Evolutionary conservation across 2,329 filamentous ascomycete species (phyloP).

Genomic region (Sphaerulina populicola): DNA sequence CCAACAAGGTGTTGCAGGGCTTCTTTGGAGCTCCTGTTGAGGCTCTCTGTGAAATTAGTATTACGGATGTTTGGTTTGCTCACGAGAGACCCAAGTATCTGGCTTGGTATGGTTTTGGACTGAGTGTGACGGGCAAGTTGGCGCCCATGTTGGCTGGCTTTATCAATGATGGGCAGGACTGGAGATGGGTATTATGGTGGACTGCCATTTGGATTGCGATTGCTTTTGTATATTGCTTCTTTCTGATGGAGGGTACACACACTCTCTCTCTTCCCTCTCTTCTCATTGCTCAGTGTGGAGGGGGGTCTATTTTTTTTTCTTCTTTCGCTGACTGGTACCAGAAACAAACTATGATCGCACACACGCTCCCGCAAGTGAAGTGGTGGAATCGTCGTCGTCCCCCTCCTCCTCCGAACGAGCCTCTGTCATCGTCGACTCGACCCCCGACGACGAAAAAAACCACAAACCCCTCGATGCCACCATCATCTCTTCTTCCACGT

Average conservation of each 20-base stretch:
- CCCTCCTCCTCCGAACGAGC: neutral
- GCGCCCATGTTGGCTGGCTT: conserved; percentile 44
- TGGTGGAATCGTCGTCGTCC: neutral
- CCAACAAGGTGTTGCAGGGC: conserved; percentile 42
- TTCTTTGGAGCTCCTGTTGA: conserved; percentile 45
- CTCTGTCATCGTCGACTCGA: no score
- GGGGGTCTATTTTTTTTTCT: no score
- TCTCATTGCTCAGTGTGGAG: no score
- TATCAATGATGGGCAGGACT: conserved; percentile 43
- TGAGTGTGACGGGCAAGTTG: conserved; percentile 23
- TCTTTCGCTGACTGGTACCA: conserved; percentile 1
- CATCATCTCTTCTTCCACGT: neutral
- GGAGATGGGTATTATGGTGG: conserved; percentile 46
- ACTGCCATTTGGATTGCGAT: conserved; percentile 47
- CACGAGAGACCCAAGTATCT: conserved; percentile 29
- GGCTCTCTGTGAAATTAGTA: conserved; percentile 35
- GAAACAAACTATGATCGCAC: conserved; percentile 47
- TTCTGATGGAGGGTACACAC: conserved; percentile 49
- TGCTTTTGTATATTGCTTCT: conserved; percentile 48
- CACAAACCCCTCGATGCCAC: neutral
- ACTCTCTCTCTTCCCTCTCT: no score
- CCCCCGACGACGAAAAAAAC: conserved; percentile 2
- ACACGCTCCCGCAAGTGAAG: neutral
- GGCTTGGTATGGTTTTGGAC: conserved; percentile 26
- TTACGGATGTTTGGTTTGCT: conserved; percentile 25